Evolutionary conservation across 257 asterid species (phyloP), one percentile per base, ranked within the genome.

Genomic region (Buddleja alternifolia): DNA sequence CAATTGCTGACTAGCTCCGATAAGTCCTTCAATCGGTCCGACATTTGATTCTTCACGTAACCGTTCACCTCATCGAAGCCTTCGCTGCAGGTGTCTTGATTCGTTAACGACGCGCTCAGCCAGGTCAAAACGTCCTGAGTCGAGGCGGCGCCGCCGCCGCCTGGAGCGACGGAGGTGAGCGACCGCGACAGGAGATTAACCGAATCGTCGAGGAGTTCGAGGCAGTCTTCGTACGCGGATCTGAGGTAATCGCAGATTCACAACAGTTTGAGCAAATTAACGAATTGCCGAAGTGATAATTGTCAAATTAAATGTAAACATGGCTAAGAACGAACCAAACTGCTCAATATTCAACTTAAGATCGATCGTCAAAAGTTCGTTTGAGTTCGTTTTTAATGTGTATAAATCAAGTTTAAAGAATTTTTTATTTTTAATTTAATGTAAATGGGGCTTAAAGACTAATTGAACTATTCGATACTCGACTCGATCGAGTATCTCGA

Each of bases 41-140:
- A 20, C 84, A 90, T 73, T 63, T 73, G 86, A 19, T 63, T 66
- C 74, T 85, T 87, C 57, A 94, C 92, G 67, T 75, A 64, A 61
- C 93, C 95, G 41, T 71, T 79, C 1, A 86, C 46, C 16, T 91
- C 77, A 0, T 73, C 72, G 61, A 94, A 87, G 3, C 99, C 97
- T 0, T 94, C 97, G 2, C 75, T 72, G 71, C 99, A 94, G 19
- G 99, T 94, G 79, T 94, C 99, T 70, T 91, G 99, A 56, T 91
- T 94, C 25, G 99, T 89, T 15, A 94, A 11, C 36, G 99, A 79
- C 3, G 99, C 92, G 77, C 99, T 94, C 37, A 94, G 89, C 99
- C 99, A 94, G 57, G 99, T 94, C 71, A 82, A 48, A 52, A 94
- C 92, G 77, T 94, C 96, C 47, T 86, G 88, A 14, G 86, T 72